A percentile compares a stretch with the other conserved stretches of the same genome.
Evolutionary conservation across 2,329 filamentous ascomycete species (phyloP).

Genomic region (Aspergillus alliaceus): DNA sequence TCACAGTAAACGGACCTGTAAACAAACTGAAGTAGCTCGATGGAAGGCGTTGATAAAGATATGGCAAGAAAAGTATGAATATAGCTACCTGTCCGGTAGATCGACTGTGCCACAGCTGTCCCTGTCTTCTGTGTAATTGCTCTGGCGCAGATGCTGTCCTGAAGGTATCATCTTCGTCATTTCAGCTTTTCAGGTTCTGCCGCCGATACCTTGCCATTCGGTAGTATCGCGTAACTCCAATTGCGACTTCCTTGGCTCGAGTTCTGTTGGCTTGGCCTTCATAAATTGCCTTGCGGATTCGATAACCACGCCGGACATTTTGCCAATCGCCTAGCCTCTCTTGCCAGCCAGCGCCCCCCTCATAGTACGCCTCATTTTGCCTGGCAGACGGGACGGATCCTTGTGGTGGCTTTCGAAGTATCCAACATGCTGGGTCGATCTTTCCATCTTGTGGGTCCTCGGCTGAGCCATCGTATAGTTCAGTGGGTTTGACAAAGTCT

Average conservation of each 20-base stretch:
- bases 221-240: conserved; percentile 20
- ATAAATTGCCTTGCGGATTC: conserved; percentile 34
- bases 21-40: background rate
- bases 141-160: no score
- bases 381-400: conserved; percentile 36
- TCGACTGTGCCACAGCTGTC: background rate
- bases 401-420: conserved; percentile 41
- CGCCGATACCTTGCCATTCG: conserved; percentile 10
- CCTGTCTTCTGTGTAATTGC: no score
- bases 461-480: conserved; percentile 36
- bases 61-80: background rate
- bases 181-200: background rate
- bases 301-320: conserved; percentile 35
- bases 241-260: conserved; percentile 29
- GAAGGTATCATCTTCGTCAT: background rate
- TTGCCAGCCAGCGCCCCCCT: conserved; percentile 41
- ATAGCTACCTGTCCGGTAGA: conserved; percentile 4
- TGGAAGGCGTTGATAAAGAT: background rate
- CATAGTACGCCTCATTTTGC: conserved; percentile 40
- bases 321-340: conserved; percentile 43
- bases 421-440: conserved; percentile 43
- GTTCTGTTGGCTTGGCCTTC: conserved; percentile 39
- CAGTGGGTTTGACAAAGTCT: conserved; percentile 28
- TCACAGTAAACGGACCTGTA: background rate
- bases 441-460: conserved; percentile 40